Base-by-base conservation (phyloP, 2,329 filamentous ascomycete genomes). In the Blastomyces gilchristii region DNA sequence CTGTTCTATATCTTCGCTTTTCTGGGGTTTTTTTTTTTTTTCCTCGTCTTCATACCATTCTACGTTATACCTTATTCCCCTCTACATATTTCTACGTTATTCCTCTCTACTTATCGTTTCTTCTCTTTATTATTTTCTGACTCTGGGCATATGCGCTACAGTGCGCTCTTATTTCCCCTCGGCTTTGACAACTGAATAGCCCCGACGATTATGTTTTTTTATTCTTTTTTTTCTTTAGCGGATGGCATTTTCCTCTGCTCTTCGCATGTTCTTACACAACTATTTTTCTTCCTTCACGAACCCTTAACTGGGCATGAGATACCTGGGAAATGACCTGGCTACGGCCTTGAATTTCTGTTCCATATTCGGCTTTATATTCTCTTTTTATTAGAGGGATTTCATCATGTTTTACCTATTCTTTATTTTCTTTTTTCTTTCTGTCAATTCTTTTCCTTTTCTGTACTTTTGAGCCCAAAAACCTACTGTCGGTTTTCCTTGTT, bases 281-380 rank as follows among this genome's bases (percentile, higher is more conserved):
- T 45, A 16, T 25, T 14, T 31, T 31, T 16, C 1, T 31, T 45
- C 39, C 14, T 58, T 45, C 34, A 39, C 25, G 14, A 45, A 58
- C 22, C 56, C 37, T 58, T 58, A 58, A 45, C 25, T 45, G 56
- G 22, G 56, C 56, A 58, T 43, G 56, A 58, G 56, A 58, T 58
- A 58, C 56, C 56, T 58, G 56, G 56, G 56, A 45, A 58, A 58
- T 58, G 56, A 58, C 56, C 39, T 58, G 56, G 56, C 56, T 37
- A 58, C 39, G 22, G 56, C 56, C 56, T 43, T 41, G n/a, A 58
- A 37, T 58, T 43, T 58, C 39, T 12, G 37, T 58, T 28, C 16
- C 39, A 52, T 52, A 52, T 22, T 18, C 4, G 8, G 41, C 6
- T 50, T 25, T 28, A 50, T 43, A 58, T 58, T 63, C 60, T 53